A percentile compares a stretch with the other conserved stretches of the same genome.
These are phyloP conservation scores for Eimeria acervulina DNA, from an alignment of 169 alveolate genomes.

Conservation along the genomic window DNA sequence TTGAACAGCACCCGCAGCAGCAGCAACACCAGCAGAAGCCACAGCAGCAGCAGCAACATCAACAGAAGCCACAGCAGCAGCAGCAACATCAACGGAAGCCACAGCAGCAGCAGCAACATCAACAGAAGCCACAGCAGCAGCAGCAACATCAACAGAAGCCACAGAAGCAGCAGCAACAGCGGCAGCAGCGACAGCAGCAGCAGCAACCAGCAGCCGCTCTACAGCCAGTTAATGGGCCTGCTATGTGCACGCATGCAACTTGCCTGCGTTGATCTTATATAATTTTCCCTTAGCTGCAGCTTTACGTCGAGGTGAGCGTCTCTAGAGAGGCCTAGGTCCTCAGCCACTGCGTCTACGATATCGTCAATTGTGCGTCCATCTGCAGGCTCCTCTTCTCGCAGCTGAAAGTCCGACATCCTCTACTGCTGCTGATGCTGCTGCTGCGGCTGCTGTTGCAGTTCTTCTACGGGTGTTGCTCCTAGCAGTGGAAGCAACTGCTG, in stretches of 20 bases:
- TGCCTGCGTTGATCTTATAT: constrained; percentile 12
- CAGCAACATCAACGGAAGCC: too few relatives aligned
- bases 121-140: neutral
- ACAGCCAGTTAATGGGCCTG: too few relatives aligned
- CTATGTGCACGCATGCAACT: too few relatives aligned
- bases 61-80: too few relatives aligned
- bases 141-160: neutral
- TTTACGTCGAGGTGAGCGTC: constrained; percentile 34
- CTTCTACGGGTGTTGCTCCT: neutral
- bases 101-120: too few relatives aligned
- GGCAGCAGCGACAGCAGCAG: neutral
- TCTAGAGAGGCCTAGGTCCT: constrained; percentile 30
- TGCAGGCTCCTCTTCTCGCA: constrained; percentile 21
- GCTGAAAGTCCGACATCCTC: constrained; percentile 17
- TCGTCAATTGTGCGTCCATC: constrained; percentile 20
- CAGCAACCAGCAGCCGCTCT: neutral
- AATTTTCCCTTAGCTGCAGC: constrained; percentile 2
- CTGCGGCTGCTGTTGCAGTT: neutral
- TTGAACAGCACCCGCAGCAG: neutral
- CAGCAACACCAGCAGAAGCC: neutral
- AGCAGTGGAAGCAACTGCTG: neutral
- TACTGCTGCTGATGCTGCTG: neutral
- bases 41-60: too few relatives aligned
- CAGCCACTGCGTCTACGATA: constrained; percentile 45
- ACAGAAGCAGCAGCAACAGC: constrained; percentile 19